A percentile compares a stretch with the other conserved stretches of the same genome.
These are phyloP conservation scores for Aspergillaceae sp. DNA, from an alignment of 2,329 filamentous ascomycete species.

Conservation along the genomic window DNA sequence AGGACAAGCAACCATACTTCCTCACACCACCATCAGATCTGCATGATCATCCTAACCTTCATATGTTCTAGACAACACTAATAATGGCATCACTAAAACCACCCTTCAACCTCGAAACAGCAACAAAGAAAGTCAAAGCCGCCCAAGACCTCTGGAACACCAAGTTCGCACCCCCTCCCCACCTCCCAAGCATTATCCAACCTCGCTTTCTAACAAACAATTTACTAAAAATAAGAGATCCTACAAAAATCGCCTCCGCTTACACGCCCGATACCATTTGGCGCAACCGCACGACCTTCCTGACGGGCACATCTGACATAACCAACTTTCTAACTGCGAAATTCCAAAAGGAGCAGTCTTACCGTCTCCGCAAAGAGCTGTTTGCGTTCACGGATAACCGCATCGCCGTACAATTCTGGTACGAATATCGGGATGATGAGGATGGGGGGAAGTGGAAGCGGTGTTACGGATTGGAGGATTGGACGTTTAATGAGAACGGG, in stretches of 20 bases:
- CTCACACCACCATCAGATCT: too few species aligned
- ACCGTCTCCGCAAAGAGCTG: slow-evolving; percentile 71
- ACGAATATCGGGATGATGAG: slow-evolving; percentile 62
- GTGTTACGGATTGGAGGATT: slow-evolving; percentile 64
- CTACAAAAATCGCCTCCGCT: slow-evolving; percentile 55
- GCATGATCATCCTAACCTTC: too few species aligned
- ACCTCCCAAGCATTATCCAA: not conserved
- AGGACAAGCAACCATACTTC: too few species aligned
- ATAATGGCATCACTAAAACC: slow-evolving; percentile 43
- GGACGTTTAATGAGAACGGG: slow-evolving; percentile 39
- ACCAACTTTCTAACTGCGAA: slow-evolving; percentile 61
- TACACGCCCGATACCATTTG: slow-evolving; percentile 72
- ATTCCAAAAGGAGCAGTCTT: slow-evolving; percentile 64
- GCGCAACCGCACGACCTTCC: slow-evolving; percentile 66
- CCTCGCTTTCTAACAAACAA: not conserved
- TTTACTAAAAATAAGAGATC: slow-evolving; percentile 44
- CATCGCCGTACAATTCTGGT: slow-evolving; percentile 89
- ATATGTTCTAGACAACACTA: too few species aligned
- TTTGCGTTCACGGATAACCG: slow-evolving; percentile 68
- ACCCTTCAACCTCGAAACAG: slow-evolving; percentile 67
- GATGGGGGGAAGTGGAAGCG: slow-evolving; percentile 67
- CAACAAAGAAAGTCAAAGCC: slow-evolving; percentile 68
- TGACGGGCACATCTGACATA: slow-evolving; percentile 61
- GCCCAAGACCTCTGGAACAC: slow-evolving; percentile 80
- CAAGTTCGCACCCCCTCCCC: slow-evolving; percentile 29